phyloP scores from a whole-genome alignment of 257 asterid species.

The Leonotis leonurus region DNA sequence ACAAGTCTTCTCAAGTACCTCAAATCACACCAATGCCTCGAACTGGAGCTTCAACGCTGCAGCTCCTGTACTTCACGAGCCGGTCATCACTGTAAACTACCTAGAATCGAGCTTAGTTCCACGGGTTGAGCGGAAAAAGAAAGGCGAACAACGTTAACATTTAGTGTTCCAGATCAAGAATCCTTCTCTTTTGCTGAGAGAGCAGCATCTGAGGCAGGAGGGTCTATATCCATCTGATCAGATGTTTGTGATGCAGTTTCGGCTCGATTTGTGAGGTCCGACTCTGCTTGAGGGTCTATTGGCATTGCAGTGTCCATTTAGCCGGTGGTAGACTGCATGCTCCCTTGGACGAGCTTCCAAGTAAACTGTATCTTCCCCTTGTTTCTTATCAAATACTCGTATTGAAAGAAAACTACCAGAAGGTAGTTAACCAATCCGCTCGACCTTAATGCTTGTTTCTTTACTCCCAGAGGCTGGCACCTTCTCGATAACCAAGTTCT shows the following conservation, averaged over 20 bases:
- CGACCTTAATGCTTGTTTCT: conserved; percentile 47
- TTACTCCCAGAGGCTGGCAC: conserved; percentile 50
- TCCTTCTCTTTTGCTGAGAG: conserved; percentile 19
- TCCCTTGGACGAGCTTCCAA: conserved; percentile 89
- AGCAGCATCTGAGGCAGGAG: conserved; percentile 17
- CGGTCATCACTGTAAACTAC: too few relatives aligned
- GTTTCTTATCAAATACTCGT: conserved; percentile 62
- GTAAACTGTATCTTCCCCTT: conserved; percentile 59
- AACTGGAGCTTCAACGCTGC: too few relatives aligned
- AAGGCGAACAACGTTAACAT: too few relatives aligned
- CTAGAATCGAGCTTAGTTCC: too few relatives aligned
- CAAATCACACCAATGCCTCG: too few relatives aligned
- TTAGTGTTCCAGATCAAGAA: conserved; percentile 28
- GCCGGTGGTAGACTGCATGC: conserved; percentile 47
- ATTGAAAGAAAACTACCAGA: conserved; percentile 50
- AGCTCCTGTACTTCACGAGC: too few relatives aligned
- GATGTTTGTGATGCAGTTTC: conserved; percentile 19
- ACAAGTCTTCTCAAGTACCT: too few relatives aligned
- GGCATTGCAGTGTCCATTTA: conserved; percentile 23
- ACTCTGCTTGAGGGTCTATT: conserved; percentile 18
- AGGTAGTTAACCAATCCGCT: conserved; percentile 48
- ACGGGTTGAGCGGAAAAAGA: too few relatives aligned
- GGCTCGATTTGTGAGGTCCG: conserved; percentile 15
- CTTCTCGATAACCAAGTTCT: conserved; percentile 82
- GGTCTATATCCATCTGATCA: conserved; percentile 37